Evolutionary conservation across 352 stramenopile genomes (phyloP), one percentile per base, ranked within the genome.

Genomic region (Phytophthora sp.): DNA sequence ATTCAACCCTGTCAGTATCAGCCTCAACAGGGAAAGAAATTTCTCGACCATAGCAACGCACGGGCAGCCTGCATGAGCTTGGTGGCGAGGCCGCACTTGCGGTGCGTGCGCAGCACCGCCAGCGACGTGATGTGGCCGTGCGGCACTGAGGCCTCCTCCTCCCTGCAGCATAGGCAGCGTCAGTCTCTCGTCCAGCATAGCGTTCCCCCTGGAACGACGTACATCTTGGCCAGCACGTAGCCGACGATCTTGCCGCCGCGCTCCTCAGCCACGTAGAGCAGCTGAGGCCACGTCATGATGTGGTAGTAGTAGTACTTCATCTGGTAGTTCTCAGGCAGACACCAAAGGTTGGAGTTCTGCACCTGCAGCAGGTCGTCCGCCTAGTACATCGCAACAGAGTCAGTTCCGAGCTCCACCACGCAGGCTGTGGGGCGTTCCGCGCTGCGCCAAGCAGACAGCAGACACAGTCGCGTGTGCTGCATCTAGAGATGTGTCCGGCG

Each of bases 241-340:
- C 98, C 98, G 18, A 99, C 98, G 75, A 99, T 99, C 65, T 98
- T 98, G 44, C 97, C 95, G 62, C 97, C 90, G 70, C 97, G 88
- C 66, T 99, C 96, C 74, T 99, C 97, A 0, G 97, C 97, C 23
- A 99, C 98, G 76, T 98, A 98, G 11, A 99, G 90, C 50, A 99
- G 85, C 74, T 99, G 97, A 30, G 98, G 98, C 98, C 98, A 99
- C 53, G 95, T 96, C 56, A 99, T 92, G 62, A 99, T 92, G 76
- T 99, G 98, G 87, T 99, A 99, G 64, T 99, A 98, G 79, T 99
- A 99, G 79, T 99, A 99, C 76, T 99, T 99, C 91, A 99, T 98
- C 82, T 99, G 96, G 78, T 99, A 99, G 79, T 99, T 99, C 74
- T 99, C 98, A 3, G 98, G 98, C 44, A 99, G 86, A 83, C 97